These are phyloP conservation scores for Fistulifera solaris DNA, from an alignment of 108 stramenopile species.

Conservation along the genomic window DNA sequence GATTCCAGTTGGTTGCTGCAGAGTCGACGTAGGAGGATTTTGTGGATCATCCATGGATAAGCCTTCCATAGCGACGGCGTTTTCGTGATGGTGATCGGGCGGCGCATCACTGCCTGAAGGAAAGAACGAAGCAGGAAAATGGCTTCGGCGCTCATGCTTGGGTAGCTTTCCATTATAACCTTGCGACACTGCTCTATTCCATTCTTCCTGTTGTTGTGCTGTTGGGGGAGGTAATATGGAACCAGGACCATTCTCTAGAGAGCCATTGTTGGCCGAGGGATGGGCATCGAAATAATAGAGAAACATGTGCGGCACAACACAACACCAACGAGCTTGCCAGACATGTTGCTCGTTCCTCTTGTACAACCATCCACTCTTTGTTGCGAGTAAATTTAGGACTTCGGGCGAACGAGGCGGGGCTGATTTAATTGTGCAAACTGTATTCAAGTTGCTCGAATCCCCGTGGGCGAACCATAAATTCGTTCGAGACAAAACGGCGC, in stretches of 20 bases:
- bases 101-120: neutral
- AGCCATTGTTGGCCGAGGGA: constrained; percentile 37
- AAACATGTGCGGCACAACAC: constrained; percentile 92
- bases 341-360: constrained; percentile 92
- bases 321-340: constrained; percentile 92
- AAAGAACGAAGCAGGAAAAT: constrained; percentile 5
- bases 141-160: constrained; percentile 29
- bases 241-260: constrained; percentile 29
- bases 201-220: constrained; percentile 54
- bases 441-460: constrained; percentile 56
- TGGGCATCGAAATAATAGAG: constrained; percentile 92
- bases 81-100: neutral
- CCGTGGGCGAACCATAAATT: constrained; percentile 42
- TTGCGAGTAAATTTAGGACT: constrained; percentile 59
- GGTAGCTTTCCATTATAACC: constrained; percentile 32
- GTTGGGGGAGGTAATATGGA: constrained; percentile 23
- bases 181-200: constrained; percentile 59
- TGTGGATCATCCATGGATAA: constrained; percentile 2
- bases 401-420: constrained; percentile 83
- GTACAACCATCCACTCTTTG: constrained; percentile 80
- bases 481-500: constrained; percentile 62
- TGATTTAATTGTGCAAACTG: constrained; percentile 82
- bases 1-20: constrained; percentile 71
- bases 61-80: constrained; percentile 1
- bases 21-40: neutral